phyloP scores from a whole-genome alignment of 371 early-diverging fungal species.

The Encephalitozoon cuniculi region DNA sequence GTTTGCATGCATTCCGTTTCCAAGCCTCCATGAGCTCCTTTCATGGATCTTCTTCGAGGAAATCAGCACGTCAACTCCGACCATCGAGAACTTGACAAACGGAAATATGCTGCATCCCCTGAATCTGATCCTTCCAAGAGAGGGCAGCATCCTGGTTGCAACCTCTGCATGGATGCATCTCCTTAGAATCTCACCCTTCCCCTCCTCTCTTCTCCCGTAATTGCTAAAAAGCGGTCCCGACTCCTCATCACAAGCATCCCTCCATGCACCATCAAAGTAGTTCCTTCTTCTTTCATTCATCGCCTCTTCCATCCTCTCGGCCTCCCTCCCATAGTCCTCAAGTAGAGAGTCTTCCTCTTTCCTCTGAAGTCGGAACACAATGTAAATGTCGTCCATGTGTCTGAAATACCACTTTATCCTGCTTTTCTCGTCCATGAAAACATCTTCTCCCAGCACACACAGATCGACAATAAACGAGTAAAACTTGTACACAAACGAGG shows the following conservation, averaged over 20 bases:
- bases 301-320: too few relatives aligned
- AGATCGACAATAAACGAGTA: constrained; percentile 88
- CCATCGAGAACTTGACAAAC: constrained; percentile 71
- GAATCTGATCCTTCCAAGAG: neutral
- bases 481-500: constrained; percentile 88
- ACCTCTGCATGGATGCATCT: neutral
- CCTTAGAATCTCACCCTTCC: neutral
- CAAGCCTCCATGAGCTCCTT: neutral
- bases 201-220: neutral
- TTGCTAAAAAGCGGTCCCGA: neutral
- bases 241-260: neutral
- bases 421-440: neutral
- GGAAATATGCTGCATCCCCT: constrained; percentile 71
- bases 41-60: constrained; percentile 67
- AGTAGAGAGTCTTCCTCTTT: neutral
- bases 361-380: neutral
- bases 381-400: neutral
- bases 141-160: neutral
- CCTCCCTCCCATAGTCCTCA: neutral
- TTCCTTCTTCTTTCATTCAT: neutral
- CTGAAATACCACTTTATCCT: neutral
- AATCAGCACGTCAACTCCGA: constrained; percentile 77
- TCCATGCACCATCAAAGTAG: neutral
- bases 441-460: constrained; percentile 79
- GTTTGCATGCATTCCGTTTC: neutral